Conservation (phyloP, 495 filamentous ascomycete genomes). For the Daldinia vernicosa region DNA sequence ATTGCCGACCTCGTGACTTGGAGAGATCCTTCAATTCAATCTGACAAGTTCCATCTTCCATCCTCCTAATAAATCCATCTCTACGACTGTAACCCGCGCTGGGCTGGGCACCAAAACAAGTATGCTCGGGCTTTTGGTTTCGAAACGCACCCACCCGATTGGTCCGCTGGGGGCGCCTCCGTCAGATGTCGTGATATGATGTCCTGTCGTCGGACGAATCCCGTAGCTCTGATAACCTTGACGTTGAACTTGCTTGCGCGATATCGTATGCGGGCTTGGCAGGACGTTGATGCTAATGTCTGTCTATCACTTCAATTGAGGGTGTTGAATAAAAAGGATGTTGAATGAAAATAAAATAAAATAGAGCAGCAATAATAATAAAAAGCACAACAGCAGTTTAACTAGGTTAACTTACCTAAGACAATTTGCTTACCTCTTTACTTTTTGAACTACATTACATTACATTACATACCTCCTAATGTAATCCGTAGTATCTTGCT, state of each 20-base stretch:
- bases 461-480: too few relatives aligned
- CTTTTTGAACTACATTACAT: too few relatives aligned
- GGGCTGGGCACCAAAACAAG: constrained; percentile 35
- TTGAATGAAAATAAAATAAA: not conserved
- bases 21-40: constrained; percentile 36
- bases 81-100: constrained; percentile 41
- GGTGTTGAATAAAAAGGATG: not conserved
- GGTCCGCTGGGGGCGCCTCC: constrained; percentile 27
- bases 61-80: constrained; percentile 35
- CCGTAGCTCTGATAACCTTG: constrained; percentile 13
- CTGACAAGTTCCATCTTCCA: constrained; percentile 37
- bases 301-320: not conserved
- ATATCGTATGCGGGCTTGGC: constrained; percentile 38
- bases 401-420: not conserved
- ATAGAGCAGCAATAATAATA: not conserved
- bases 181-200: constrained; percentile 42
- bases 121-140: constrained; percentile 39
- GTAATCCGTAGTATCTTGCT: too few relatives aligned
- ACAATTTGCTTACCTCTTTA: not conserved
- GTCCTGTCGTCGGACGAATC: constrained; percentile 30
- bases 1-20: constrained; percentile 40
- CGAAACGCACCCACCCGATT: constrained; percentile 42
- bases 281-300: not conserved
- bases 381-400: not conserved
- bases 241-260: constrained; percentile 13